phyloP scores from a whole-genome alignment of 2,329 filamentous ascomycete genomes.

The Sclerotinia glacialis region DNA sequence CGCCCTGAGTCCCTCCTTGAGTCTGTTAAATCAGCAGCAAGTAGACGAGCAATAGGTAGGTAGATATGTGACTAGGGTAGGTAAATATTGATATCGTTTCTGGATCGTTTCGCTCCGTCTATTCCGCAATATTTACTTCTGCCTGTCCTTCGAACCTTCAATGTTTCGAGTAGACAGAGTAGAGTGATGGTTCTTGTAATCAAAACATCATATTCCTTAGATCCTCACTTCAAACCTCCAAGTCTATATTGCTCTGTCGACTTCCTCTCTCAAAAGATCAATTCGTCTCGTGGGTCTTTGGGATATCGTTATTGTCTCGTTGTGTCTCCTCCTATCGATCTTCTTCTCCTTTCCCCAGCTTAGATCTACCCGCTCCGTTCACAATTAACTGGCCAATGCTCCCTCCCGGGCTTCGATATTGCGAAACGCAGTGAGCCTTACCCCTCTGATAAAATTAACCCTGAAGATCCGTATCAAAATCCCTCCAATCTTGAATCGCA shows the following conservation, averaged over 20 bases:
- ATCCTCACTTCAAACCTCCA: background rate
- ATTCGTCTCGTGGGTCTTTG: conserved; percentile 4
- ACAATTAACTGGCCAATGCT: conserved; percentile 14
- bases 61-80: background rate
- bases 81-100: background rate
- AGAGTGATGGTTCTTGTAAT: conserved; percentile 9
- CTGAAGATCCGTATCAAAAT: background rate
- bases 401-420: conserved; percentile 3
- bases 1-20: background rate
- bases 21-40: background rate
- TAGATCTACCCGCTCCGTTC: conserved; percentile 1
- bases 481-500: background rate
- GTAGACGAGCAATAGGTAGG: background rate
- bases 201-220: conserved; percentile 3
- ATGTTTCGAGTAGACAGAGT: conserved; percentile 6
- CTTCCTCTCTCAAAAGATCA: background rate
- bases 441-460: conserved; percentile 8
- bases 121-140: background rate
- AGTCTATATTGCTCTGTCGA: background rate
- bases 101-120: background rate
- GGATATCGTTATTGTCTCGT: background rate
- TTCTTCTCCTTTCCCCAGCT: conserved; percentile 17
- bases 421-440: conserved; percentile 2
- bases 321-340: conserved; percentile 3
- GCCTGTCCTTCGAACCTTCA: background rate